Base-by-base conservation (phyloP, 2,329 filamentous ascomycete species). In the Diaporthe batatas region DNA sequence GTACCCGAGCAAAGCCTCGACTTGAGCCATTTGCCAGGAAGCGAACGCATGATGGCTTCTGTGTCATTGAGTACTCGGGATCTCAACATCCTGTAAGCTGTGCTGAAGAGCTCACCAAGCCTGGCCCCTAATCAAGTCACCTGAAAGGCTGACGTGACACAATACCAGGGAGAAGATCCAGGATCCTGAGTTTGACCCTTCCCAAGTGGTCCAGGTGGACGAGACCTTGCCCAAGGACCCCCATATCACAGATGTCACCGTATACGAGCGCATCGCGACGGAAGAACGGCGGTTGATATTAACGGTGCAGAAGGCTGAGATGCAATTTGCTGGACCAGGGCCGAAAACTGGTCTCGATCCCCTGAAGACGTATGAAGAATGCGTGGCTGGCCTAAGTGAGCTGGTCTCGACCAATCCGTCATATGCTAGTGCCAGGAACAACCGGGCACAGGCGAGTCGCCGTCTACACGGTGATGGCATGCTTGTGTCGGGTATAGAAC, bases 351-450 rank as follows among this genome's bases (percentile, higher is more conserved):
- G 77, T 49, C 76, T 78, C n/a, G 81, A 86, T 6, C 82, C 85
- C 5, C 77, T 85, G 39, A 77, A 81, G 1, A 83, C 83, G 51
- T 91, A 91, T 77, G 83, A 81, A 34, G 74, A 81, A 47, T 86
- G 85, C 69, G 80, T 91, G 23, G 79, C 80, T 12, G 81, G 83
- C 7, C 83, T 95, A 6, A 85, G 86, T 39, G 79, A 81, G 2
- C 84, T 94, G 42, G 88, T 94, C 53, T 78, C 83, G 2, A 81
- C 87, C 32, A 80, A 90, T 69, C 91, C 93, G 3, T 81, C 83
- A 42, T 95, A 95, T 80, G 92, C 93, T 29, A 93, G 91, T 75
- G 92, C 91, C 7, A 88, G 90, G 72, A 93, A 94, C 79, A 95
- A 96, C 81, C 87, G 93, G 65, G 93, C 91, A 3, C 93, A 95